Evolutionary conservation across 2,329 filamentous ascomycete species (phyloP), one percentile per base, ranked within the genome.

Genomic region (Didymella pomorum): DNA sequence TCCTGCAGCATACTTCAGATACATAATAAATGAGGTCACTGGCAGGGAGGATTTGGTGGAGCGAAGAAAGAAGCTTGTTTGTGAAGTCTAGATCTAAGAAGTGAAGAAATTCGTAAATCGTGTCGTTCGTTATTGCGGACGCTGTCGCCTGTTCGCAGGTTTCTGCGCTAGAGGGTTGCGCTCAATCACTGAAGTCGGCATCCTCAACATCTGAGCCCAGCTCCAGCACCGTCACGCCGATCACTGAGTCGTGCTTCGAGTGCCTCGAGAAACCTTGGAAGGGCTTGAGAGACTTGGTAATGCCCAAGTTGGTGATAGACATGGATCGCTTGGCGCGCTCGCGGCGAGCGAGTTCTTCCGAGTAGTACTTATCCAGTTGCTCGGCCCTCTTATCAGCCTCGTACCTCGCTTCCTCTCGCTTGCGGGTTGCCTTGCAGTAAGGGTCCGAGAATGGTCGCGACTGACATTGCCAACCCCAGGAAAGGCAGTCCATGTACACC

Each of bases 401-500:
- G 50, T 51, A 60, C 2, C 58, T 60, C n/a, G 26, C 33, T n/a
- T 62, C 53, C 48, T 67, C 61, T 37, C 64, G 42, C 46, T 55
- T 52, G 23, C 62, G 60, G 8, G 62, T 20, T 2, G 49, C 46
- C 52, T 60, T 61, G 58, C 61, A 68, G 46, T 60, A 64, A 3
- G 60, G 28, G 43, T 67, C 60, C 43, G 56, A 46, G 45, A 60
- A 66, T 6, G 59, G 64, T 8, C 63, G 60, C n/a, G 65, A 63
- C 44, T 69, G 62, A 57, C 58, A 61, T 3, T 44, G 21, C 62
- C 65, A 68, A 16, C 62, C 54, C 56, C 63, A 68, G 2, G 53
- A 33, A 11, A 48, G 42, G 21, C 55, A 62, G 44, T 69, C 65
- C 23, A 71, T 59, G 51, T 61, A 68, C 39, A 71, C 67, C n/a